Evolutionary conservation across 257 asterid species (phyloP).

Genomic region (Nicotiana undulata): DNA sequence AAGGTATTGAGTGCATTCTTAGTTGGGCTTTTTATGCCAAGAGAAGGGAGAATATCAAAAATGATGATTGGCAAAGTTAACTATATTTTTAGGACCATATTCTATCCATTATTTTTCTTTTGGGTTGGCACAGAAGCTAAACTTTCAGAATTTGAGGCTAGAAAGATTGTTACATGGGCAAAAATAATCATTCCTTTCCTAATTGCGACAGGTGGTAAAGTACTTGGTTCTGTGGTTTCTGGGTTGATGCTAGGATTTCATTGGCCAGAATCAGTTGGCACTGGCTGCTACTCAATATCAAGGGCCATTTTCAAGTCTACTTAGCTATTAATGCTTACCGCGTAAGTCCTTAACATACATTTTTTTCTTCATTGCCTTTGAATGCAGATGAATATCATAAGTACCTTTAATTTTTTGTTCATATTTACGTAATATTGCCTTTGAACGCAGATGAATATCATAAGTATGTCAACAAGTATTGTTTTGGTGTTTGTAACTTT

Average conservation of each 20-base stretch:
- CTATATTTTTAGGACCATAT: slow-evolving; percentile 54
- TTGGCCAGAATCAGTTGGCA: slow-evolving; percentile 81
- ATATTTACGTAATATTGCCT: neutral
- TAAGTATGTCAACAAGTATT: slow-evolving; percentile 49
- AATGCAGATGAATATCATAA: slow-evolving; percentile 54
- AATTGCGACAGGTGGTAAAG: slow-evolving; percentile 54
- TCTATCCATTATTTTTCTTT: slow-evolving; percentile 75
- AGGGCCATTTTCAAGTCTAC: slow-evolving; percentile 86
- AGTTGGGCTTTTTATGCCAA: slow-evolving; percentile 86
- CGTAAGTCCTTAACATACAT: slow-evolving; percentile 29
- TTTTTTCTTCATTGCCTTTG: neutral
- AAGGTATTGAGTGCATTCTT: slow-evolving; percentile 70
- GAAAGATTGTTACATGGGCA: slow-evolving; percentile 37
- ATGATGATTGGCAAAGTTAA: slow-evolving; percentile 68
- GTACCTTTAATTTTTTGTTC: neutral
- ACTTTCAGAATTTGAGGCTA: slow-evolving; percentile 26
- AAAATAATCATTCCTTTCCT: slow-evolving; percentile 26
- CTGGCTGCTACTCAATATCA: slow-evolving; percentile 66
- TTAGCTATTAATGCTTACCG: slow-evolving; percentile 49
- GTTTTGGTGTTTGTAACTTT: slow-evolving; percentile 50
- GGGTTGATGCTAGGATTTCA: slow-evolving; percentile 73
- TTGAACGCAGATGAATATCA: slow-evolving; percentile 49
- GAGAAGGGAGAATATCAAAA: slow-evolving; percentile 80
- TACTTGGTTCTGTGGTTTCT: slow-evolving; percentile 53
- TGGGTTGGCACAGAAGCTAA: slow-evolving; percentile 74